Base-by-base conservation (phyloP, 345 rosid genomes). In the Salix dunnii region DNA sequence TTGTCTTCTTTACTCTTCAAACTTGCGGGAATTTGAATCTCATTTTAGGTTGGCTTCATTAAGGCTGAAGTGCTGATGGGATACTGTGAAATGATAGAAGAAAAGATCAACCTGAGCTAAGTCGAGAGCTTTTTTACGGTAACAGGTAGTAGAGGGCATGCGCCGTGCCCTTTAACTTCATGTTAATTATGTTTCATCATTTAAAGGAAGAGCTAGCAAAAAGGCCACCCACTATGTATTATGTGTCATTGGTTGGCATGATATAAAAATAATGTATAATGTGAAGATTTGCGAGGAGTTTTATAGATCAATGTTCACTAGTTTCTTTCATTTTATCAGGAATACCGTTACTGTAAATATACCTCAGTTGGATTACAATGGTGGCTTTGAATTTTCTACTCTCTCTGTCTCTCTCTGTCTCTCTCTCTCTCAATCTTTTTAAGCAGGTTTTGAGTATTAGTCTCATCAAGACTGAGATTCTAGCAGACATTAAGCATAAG, bases 11-110 rank as follows among this genome's bases (percentile, higher is more conserved):
- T 74, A 62, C 72, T 77, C 70, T 77, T 75, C 35, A 65, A 74
- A 46, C 61, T 46, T 75, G 74, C 68, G 85, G 84, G 81, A 73
- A 60, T 73, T 75, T 75, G 86, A 84, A 85, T 86, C 86, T 84
- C 63, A 77, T 85, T 82, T 87, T 84, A 84, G 87, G 77, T 67
- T 84, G 85, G 88, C 88, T 87, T 87, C 86, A 79, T 43, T 68
- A 17, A 27, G 55, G 67, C 72, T 72, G 76, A 69, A 61, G 28
- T n/a, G 23, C 28, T 58, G 63, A 63, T 46, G 73, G 72, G 67
- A 75, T 67, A 49, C 74, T 72, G 61, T 35, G 68, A 63, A 53
- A 58, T 60, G 28, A 27, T 53, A 28, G 65, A 79, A 60, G 71
- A 76, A 55, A 72, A 25, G 48, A 75, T 75, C 77, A 72, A 74